Percentiles rank a stretch among this genome's conserved stretches.
These are phyloP conservation scores for Pyrenopolyporus hunteri DNA, from an alignment of 495 filamentous ascomycete genomes.

Conservation along the genomic window DNA sequence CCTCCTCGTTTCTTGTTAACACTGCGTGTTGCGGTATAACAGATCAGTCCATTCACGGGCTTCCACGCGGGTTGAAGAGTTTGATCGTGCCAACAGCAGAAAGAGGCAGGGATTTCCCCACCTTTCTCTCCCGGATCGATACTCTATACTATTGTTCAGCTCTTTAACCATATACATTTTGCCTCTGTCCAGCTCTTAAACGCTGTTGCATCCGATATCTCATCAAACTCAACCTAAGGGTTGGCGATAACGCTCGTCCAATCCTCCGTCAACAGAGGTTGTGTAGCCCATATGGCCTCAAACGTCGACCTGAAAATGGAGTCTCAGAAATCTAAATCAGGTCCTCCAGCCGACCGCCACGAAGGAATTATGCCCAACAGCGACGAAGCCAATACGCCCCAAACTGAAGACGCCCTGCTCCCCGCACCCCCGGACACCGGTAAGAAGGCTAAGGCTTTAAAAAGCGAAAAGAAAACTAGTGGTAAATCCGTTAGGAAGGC, in stretches of 20 bases:
- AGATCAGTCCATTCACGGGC: slow-evolving; percentile 26
- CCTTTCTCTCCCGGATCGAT: slow-evolving; percentile 5
- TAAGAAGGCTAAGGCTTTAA: slow-evolving; percentile 34
- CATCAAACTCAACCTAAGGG: no score
- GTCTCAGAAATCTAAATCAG: slow-evolving; percentile 28
- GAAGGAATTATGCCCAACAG: slow-evolving; percentile 19
- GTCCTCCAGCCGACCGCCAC: slow-evolving; percentile 25
- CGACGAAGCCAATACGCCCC: slow-evolving; percentile 16
- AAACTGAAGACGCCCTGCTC: slow-evolving; percentile 28
- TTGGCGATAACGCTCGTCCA: no score
- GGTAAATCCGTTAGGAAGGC: slow-evolving; percentile 50
- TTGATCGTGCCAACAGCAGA: slow-evolving; percentile 26
- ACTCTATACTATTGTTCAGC: neutral
- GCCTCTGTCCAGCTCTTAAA: neutral
- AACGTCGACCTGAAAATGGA: slow-evolving; percentile 32
- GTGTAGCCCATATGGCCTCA: slow-evolving; percentile 15
- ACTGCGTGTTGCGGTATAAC: slow-evolving; percentile 30
- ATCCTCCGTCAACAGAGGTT: neutral
- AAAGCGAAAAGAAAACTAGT: slow-evolving; percentile 45
- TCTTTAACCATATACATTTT: neutral
- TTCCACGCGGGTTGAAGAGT: slow-evolving; percentile 28
- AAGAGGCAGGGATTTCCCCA: slow-evolving; percentile 24
- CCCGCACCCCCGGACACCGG: slow-evolving; percentile 25
- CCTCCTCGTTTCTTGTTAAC: slow-evolving; percentile 10
- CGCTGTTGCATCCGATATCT: neutral